Evolutionary conservation across 139 green algal genomes (phyloP), one percentile per base, ranked within the genome.

Genomic region (Ulvella scutata): DNA sequence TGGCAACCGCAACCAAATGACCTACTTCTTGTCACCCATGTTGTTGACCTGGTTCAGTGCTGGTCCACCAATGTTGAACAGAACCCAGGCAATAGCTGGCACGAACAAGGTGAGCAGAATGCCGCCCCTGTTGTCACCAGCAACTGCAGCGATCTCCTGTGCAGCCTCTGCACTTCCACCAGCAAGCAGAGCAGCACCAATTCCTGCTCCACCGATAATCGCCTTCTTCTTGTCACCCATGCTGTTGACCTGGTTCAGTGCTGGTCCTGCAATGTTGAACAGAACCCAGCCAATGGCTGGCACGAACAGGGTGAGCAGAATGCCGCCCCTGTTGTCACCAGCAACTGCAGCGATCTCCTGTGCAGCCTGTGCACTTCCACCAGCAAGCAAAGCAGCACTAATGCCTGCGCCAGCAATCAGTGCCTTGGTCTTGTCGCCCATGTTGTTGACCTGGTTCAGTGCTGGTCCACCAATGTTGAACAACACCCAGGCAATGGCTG

Each of bases 261-360:
- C 39, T 35, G 76, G 76, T 13, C 44, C 76, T 23, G 21, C 37
- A 44, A 80, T 80, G 76, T 80, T 80, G 72, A 80, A 80, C 72
- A 80, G 72, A 23, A 80, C 76, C 76, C 76, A 80, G 43, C 76
- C 76, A 28, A 80, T 43, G 10, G 72, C 76, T 34, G 76, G 76
- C 28, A 72, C n/a, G 31, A 80, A 73, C 10, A 80, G 76, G 43
- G 43, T 17, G 7, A 79, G 67, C 29, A 80, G 67, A n/a, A 37
- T 59, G 4, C 76, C 76, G 21, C 79, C 3, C 21, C 76, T 72
- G 72, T 80, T 80, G 73, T 80, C 76, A 74, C 51, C 51, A 67
- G 51, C 51, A n/a, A 67, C 17, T 6, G 51, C 13, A n/a, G 33
- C 17, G 4, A 2, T 26, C 51, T 67, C 51, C 33, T 67, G 2